phyloP scores from a whole-genome alignment of 306 rosid genomes.

The Vachellia pachyceras region DNA sequence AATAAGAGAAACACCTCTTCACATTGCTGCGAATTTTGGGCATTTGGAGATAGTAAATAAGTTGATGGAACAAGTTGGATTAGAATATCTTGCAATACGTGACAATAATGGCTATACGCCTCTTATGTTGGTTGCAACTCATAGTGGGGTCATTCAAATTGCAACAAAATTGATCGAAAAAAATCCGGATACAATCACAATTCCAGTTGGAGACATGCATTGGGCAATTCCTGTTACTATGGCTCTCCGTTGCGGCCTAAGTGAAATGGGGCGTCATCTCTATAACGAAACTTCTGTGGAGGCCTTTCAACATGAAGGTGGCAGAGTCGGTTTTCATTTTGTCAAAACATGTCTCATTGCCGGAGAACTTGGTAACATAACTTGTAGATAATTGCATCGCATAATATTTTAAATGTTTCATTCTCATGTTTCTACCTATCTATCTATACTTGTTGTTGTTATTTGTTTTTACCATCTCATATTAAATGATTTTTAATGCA shows the following conservation, averaged over 20 bases:
- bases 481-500: not conserved
- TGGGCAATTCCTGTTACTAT: not conserved
- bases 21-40: no score
- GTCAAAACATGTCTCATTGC: rapidly evolving
- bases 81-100: no score
- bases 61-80: no score
- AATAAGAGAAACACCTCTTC: no score
- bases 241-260: not conserved
- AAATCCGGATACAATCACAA: not conserved
- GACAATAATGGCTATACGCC: no score
- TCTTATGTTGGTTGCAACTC: no score
- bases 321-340: rapidly evolving
- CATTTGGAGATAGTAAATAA: no score
- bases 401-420: not conserved
- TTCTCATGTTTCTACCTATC: not conserved
- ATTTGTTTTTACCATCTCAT: not conserved
- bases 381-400: not conserved
- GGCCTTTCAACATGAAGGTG: not conserved
- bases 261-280: not conserved
- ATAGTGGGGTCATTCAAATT: no score
- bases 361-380: not conserved
- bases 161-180: not conserved
- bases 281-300: not conserved
- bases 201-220: not conserved
- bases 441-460: not conserved